Percentiles rank a stretch among this genome's conserved stretches.
Conservation (phyloP, 768 basidiomycete species). For the Podaxis sp. region DNA sequence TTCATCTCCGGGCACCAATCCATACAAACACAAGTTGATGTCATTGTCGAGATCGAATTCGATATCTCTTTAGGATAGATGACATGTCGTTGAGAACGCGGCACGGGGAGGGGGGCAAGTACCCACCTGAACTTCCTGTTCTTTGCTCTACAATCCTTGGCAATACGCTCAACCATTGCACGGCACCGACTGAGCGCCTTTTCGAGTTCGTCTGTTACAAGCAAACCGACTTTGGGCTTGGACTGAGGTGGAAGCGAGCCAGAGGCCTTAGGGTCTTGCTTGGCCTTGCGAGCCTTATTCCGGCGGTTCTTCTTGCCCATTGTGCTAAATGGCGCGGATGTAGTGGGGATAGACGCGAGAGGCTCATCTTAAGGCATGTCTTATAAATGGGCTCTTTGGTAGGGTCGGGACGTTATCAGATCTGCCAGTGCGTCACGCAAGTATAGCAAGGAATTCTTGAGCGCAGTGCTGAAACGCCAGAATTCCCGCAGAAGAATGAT, state of each 20-base stretch:
- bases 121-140: conserved; percentile 51
- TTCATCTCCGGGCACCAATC: conserved; percentile 23
- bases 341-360: not conserved
- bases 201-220: conserved; percentile 50
- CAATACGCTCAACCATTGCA: conserved; percentile 42
- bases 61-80: conserved; percentile 38
- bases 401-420: not conserved
- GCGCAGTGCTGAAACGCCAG: not conserved
- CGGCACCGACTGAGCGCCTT: conserved; percentile 47
- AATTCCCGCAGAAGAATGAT: not conserved
- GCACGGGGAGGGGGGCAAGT: not conserved
- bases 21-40: conserved; percentile 39
- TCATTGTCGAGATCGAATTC: conserved; percentile 61
- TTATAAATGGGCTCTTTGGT: not conserved
- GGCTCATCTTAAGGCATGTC: not conserved
- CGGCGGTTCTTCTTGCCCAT: not conserved
- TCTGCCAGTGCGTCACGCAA: not conserved
- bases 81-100: conserved; percentile 37
- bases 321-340: not conserved
- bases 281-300: not conserved
- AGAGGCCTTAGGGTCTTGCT: not conserved
- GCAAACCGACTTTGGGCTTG: conserved; percentile 35
- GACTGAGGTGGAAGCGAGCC: not conserved
- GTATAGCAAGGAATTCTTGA: not conserved
- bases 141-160: conserved; percentile 42